These are phyloP conservation scores for Acarospora socialis DNA, from an alignment of 2,329 filamentous ascomycete genomes.

Conservation along the genomic window DNA sequence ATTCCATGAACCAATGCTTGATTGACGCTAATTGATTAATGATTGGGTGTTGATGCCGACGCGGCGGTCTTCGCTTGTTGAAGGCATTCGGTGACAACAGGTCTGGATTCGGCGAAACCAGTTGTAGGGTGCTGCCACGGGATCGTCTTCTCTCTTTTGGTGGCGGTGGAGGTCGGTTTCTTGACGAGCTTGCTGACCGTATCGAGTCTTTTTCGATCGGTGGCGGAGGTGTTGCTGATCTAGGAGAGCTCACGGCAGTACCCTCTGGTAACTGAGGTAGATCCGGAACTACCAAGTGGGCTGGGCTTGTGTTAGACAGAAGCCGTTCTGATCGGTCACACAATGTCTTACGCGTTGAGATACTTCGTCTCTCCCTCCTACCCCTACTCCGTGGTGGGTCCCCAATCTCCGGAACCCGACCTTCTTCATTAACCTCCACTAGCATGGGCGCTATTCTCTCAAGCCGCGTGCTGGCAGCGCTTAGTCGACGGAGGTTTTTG, in stretches of 20 bases:
- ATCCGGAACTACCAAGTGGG: conserved; percentile 54
- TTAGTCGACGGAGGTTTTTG: conserved; percentile 66
- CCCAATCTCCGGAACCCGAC: conserved; percentile 34
- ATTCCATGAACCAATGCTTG: conserved; percentile 61
- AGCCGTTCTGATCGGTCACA: too few species aligned
- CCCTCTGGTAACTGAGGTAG: conserved; percentile 63
- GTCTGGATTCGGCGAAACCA: conserved; percentile 58
- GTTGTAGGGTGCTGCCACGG: conserved; percentile 71
- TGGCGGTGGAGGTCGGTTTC: conserved; percentile 63
- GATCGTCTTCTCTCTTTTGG: conserved; percentile 74
- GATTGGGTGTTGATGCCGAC: conserved; percentile 47
- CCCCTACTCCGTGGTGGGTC: conserved; percentile 57
- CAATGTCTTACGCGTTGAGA: conserved; percentile 33
- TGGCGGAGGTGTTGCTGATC: conserved; percentile 41
- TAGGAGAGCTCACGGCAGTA: conserved; percentile 25
- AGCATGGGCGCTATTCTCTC: conserved; percentile 67
- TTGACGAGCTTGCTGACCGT: conserved; percentile 56
- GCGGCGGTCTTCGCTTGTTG: conserved; percentile 38
- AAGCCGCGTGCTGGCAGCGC: conserved; percentile 75
- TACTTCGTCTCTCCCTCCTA: conserved; percentile 60
- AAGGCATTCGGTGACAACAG: conserved; percentile 42
- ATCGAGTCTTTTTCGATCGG: conserved; percentile 68
- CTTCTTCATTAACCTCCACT: conserved; percentile 67
- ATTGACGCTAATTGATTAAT: conserved; percentile 52
- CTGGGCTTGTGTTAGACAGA: conserved; percentile 29